A percentile compares a stretch with the other conserved stretches of the same genome.
Conservation (phyloP, 495 filamentous ascomycete genomes). For the Cairneyella variabilis region DNA sequence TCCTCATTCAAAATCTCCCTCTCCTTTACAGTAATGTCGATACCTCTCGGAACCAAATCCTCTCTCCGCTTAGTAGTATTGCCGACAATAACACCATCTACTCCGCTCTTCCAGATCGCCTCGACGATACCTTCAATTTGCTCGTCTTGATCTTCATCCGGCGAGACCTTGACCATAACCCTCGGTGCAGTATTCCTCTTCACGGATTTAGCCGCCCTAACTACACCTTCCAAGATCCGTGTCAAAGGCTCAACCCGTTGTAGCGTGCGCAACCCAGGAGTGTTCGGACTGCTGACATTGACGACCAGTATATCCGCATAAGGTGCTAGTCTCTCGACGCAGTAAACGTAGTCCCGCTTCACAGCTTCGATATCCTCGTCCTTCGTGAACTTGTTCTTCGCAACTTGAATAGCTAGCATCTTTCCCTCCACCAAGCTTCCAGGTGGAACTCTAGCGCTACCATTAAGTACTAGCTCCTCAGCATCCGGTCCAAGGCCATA, state of each 20-base stretch:
- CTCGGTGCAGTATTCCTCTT: constrained; percentile 69
- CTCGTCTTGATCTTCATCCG: constrained; percentile 80
- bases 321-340: constrained; percentile 71
- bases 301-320: constrained; percentile 95
- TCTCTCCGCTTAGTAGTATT: constrained; percentile 89
- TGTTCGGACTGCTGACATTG: constrained; percentile 96
- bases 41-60: constrained; percentile 55
- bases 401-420: constrained; percentile 86
- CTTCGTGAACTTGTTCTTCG: constrained; percentile 91
- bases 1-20: constrained; percentile 63
- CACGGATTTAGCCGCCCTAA: constrained; percentile 64
- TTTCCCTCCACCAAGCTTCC: constrained; percentile 72
- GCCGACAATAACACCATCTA: constrained; percentile 94
- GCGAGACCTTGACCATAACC: constrained; percentile 96
- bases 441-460: constrained; percentile 56
- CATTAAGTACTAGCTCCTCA: constrained; percentile 69
- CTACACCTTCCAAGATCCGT: constrained; percentile 73
- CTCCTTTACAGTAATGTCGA: constrained; percentile 62
- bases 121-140: constrained; percentile 85
- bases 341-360: constrained; percentile 78
- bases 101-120: constrained; percentile 77
- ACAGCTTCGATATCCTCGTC: constrained; percentile 83
- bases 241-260: constrained; percentile 81
- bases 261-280: constrained; percentile 79
- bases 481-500: constrained; percentile 58